These are phyloP conservation scores for Oenanthe sinensis DNA, from an alignment of 129 eudicot genomes.

Conservation along the genomic window DNA sequence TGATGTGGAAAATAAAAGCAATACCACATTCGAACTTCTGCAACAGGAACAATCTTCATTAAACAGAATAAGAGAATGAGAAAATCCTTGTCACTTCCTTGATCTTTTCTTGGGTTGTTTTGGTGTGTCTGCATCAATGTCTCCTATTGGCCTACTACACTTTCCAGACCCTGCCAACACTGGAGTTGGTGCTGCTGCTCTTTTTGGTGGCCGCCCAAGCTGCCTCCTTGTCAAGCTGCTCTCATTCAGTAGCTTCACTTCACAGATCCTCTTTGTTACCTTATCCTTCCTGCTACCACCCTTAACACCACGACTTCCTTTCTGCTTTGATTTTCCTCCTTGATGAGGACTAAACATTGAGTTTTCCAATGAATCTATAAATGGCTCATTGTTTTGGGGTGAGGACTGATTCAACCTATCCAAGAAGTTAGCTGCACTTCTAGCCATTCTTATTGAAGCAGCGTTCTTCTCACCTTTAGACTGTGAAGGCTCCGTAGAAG, in stretches of 20 bases:
- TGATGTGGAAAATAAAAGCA: not conserved
- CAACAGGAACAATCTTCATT: not conserved
- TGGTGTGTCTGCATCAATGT: conserved; percentile 28
- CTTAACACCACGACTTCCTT: conserved; percentile 27
- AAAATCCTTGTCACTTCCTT: conserved; percentile 29
- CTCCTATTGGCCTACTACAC: conserved; percentile 35
- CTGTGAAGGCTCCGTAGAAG: conserved; percentile 23
- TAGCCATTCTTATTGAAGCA: conserved; percentile 34
- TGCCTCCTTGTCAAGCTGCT: conserved; percentile 45
- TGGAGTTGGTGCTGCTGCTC: conserved; percentile 48
- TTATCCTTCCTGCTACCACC: conserved; percentile 40
- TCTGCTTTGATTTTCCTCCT: conserved; percentile 28
- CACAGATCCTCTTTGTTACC: conserved; percentile 17
- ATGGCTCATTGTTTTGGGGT: conserved; percentile 26
- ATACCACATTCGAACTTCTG: not conserved
- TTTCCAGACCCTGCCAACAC: conserved; percentile 29
- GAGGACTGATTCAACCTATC: conserved; percentile 43
- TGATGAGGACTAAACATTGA: conserved; percentile 28
- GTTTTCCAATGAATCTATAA: conserved; percentile 34
- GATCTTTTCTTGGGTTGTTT: conserved; percentile 57
- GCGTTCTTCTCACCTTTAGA: conserved; percentile 28
- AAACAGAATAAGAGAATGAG: not conserved
- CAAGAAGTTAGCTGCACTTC: conserved; percentile 45
- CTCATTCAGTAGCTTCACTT: conserved; percentile 33
- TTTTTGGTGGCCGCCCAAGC: conserved; percentile 59